These are phyloP conservation scores for Skeletonema grethae DNA, from an alignment of 108 stramenopile species.

Conservation along the genomic window DNA sequence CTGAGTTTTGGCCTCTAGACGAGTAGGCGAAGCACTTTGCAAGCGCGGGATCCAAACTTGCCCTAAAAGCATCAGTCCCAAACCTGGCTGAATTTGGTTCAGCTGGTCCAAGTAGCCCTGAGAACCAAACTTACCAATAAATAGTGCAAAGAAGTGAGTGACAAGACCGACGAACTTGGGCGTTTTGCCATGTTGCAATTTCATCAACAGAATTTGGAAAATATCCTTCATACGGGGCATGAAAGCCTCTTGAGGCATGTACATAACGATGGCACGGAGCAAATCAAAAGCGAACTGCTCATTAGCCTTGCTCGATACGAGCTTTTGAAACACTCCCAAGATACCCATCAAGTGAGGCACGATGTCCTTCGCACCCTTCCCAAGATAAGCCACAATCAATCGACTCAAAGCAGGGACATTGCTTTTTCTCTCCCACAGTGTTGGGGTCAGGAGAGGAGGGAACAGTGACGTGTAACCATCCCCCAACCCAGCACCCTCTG, in stretches of 20 bases:
- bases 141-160: constrained; percentile 73
- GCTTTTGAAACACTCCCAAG: constrained; percentile 90
- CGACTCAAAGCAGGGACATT: constrained; percentile 95
- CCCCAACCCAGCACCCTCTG: constrained; percentile 68
- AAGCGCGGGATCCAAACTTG: constrained; percentile 79
- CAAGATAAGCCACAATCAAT: constrained; percentile 87
- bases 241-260: constrained; percentile 60
- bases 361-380: constrained; percentile 70
- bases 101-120: constrained; percentile 51
- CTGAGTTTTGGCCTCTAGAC: constrained; percentile 74
- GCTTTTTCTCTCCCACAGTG: constrained; percentile 90
- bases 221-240: constrained; percentile 59
- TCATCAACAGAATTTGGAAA: constrained; percentile 68
- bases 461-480: constrained; percentile 85
- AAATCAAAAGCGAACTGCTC: constrained; percentile 81
- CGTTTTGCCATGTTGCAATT: constrained; percentile 68
- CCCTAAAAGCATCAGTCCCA: constrained; percentile 58
- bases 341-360: constrained; percentile 53
- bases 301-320: constrained; percentile 74
- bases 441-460: constrained; percentile 81
- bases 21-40: constrained; percentile 44
- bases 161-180: constrained; percentile 51
- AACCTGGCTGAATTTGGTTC: constrained; percentile 63
- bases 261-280: constrained; percentile 63
- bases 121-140: constrained; percentile 71